phyloP scores from a whole-genome alignment of 495 filamentous ascomycete genomes.

The Penicillium angulare region DNA sequence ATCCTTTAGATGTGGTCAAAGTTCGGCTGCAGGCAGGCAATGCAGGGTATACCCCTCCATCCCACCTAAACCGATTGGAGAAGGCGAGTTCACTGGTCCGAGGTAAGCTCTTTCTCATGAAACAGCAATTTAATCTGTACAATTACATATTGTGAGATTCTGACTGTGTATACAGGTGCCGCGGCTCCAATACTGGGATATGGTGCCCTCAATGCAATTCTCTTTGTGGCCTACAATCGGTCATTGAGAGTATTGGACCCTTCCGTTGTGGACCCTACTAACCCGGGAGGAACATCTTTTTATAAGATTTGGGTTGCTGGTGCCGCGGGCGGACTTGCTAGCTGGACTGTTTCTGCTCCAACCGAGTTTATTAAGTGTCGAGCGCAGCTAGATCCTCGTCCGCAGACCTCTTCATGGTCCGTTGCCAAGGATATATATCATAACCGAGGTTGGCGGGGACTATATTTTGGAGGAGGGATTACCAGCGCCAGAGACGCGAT shows the following conservation, averaged over 20 bases:
- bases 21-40: slow-evolving; percentile 70
- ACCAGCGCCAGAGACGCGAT: slow-evolving; percentile 80
- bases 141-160: neutral
- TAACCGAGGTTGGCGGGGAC: slow-evolving; percentile 61
- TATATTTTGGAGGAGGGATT: slow-evolving; percentile 75
- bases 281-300: slow-evolving; percentile 29
- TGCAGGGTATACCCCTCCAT: slow-evolving; percentile 18
- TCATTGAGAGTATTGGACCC: slow-evolving; percentile 56
- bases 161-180: slow-evolving; percentile 47
- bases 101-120: slow-evolving; percentile 29
- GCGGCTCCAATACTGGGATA: slow-evolving; percentile 83
- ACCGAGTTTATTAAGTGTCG: slow-evolving; percentile 88
- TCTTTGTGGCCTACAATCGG: slow-evolving; percentile 85
- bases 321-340: slow-evolving; percentile 73
- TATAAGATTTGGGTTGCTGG: slow-evolving; percentile 71
- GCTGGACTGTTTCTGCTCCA: slow-evolving; percentile 76
- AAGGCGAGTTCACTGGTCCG: slow-evolving; percentile 44
- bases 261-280: slow-evolving; percentile 40
- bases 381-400: slow-evolving; percentile 57
- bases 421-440: slow-evolving; percentile 61
- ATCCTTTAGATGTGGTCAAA: slow-evolving; percentile 85
- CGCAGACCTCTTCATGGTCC: slow-evolving; percentile 51
- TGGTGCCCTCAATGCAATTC: slow-evolving; percentile 82
- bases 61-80: slow-evolving; percentile 40
- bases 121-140: neutral